These are phyloP conservation scores for Hyphopichia wangnamkhiaoensis DNA, from an alignment of 1,139 yeast genomes.

Conservation along the genomic window DNA sequence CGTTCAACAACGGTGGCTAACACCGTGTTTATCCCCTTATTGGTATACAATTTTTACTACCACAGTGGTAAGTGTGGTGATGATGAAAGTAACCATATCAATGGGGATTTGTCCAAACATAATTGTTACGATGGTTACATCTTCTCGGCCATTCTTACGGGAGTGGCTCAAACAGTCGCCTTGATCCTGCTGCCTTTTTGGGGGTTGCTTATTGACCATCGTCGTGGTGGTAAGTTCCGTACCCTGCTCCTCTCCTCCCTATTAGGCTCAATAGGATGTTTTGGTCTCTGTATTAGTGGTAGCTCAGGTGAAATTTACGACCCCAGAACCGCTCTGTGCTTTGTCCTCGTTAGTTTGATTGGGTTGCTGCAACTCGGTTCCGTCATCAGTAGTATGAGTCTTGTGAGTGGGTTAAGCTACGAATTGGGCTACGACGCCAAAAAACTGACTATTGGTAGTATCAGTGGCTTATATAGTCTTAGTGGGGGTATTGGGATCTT, in stretches of 20 bases:
- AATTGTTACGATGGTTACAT: slow-evolving; percentile 66
- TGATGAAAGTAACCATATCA: slow-evolving; percentile 18
- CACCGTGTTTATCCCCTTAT: slow-evolving; percentile 63
- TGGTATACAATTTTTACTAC: slow-evolving; percentile 59
- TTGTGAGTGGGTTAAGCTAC: slow-evolving; percentile 31
- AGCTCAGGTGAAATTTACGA: slow-evolving; percentile 22
- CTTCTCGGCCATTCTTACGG: slow-evolving; percentile 67
- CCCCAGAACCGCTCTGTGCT: slow-evolving; percentile 36
- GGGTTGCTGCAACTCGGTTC: slow-evolving; percentile 57
- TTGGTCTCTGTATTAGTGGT: slow-evolving; percentile 27
- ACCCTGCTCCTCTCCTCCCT: slow-evolving; percentile 31
- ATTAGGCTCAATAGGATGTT: slow-evolving; percentile 43
- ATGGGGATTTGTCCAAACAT: slow-evolving; percentile 29
- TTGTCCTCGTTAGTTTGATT: slow-evolving; percentile 33
- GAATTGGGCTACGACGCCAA: slow-evolving; percentile 7
- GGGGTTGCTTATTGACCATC: slow-evolving; percentile 55
- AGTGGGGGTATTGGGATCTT: slow-evolving; percentile 73
- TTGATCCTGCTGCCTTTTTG: slow-evolving; percentile 62
- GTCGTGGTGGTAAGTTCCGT: slow-evolving; percentile 34
- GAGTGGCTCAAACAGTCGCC: slow-evolving; percentile 61
- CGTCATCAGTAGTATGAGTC: slow-evolving; percentile 52
- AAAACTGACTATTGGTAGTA: slow-evolving; percentile 50
- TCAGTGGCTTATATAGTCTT: slow-evolving; percentile 68
- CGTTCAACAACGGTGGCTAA: slow-evolving; percentile 64
- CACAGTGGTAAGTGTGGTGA: slow-evolving; percentile 48